Base-by-base conservation (phyloP, 768 basidiomycete species). In the Tricholoma flavovirens region DNA sequence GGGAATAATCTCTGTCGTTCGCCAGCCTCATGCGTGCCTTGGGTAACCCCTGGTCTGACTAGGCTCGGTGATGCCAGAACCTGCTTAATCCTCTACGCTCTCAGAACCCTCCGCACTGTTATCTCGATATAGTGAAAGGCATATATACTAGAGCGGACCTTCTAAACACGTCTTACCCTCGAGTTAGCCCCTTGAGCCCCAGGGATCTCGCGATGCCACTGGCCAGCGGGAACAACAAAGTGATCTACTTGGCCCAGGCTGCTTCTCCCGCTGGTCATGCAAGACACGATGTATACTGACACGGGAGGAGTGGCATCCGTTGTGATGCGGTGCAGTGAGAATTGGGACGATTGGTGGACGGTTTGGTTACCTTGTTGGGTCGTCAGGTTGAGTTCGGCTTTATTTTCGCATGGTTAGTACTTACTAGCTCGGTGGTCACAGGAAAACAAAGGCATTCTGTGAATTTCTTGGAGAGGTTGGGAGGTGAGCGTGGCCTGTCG, bases 241-340 rank as follows among this genome's bases (percentile, higher is more conserved):
- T 29, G 24, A 26, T 26, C 24, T 26, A 26, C 5, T 26, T 26
- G 24, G 24, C 24, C 24, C 24, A 5, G 24, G 24, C 24, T 26
- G 24, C 24, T 26, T 26, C 24, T 26, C 24, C 24, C 24, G 24
- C 24, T 26, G 24, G 24, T 26, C 51, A 73, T 67, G 68, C 73
- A 26, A 62, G 69, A 43, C 73, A 71, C 56, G 72, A 73, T 48
- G 35, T 66, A 26, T 66, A 71, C 26, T 72, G 73, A 6, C 69
- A 73, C 46, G 72, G 71, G 15, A 57, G 62, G 53, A 69, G 69
- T 33, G 69, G 62, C 4, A 69, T 36, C 68, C 73, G 0, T 22
- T 36, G 5, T 55, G 38, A 60, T 5, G 59, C 63, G 17, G 70
- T 58, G 15, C 58, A 64, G 2, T 71, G 69, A 63, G 60, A 60